These are phyloP conservation scores for Phaeotremella skinneri DNA, from an alignment of 768 basidiomycete species.

Conservation along the genomic window DNA sequence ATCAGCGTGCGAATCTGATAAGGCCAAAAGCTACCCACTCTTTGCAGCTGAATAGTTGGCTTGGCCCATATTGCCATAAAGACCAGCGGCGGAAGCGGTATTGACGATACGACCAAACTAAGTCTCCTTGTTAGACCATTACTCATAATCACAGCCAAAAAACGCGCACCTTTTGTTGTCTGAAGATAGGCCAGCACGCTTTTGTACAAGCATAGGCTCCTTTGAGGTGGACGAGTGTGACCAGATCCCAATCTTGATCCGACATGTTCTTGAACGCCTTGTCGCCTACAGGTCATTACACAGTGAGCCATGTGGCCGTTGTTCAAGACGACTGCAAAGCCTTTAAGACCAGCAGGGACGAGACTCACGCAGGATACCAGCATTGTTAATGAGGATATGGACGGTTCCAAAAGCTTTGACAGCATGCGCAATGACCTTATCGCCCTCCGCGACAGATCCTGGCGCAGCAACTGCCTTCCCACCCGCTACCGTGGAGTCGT, in stretches of 20 bases:
- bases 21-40: conserved; percentile 52
- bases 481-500: conserved; percentile 60
- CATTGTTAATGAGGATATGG: conserved; percentile 81
- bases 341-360: background rate
- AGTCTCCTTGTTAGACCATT: background rate
- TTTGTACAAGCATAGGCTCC: conserved; percentile 89
- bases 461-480: conserved; percentile 85
- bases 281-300: conserved; percentile 43
- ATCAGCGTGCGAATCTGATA: conserved; percentile 7
- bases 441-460: conserved; percentile 81
- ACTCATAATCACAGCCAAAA: background rate
- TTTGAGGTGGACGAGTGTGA: conserved; percentile 86
- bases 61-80: conserved; percentile 96
- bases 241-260: conserved; percentile 84
- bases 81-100: conserved; percentile 88
- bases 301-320: background rate
- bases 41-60: conserved; percentile 98
- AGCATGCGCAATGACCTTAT: conserved; percentile 79
- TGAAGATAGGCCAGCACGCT: conserved; percentile 93
- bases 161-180: conserved; percentile 53
- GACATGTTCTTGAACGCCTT: conserved; percentile 89
- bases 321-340: background rate
- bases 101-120: conserved; percentile 91
- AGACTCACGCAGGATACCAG: conserved; percentile 65
- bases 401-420: conserved; percentile 72